phyloP scores from a whole-genome alignment of 306 rosid species.

The Ziziphus jujuba region DNA sequence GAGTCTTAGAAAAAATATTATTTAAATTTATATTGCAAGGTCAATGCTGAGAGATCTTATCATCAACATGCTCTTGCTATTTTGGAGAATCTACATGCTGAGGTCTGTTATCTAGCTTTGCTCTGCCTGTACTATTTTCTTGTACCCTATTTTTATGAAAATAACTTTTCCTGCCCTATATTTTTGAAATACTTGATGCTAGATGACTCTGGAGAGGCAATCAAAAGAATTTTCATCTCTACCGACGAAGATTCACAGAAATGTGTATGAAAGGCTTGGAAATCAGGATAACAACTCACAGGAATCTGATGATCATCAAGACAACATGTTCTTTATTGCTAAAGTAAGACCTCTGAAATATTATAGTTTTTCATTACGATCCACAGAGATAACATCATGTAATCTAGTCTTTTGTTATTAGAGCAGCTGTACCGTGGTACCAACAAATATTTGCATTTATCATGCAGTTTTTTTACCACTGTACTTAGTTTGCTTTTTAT shows the following conservation, averaged over 20 bases:
- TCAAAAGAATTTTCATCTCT: conserved; percentile 43
- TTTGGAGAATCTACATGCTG: conserved; percentile 69
- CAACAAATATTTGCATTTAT: not conserved
- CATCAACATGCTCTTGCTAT: conserved; percentile 71
- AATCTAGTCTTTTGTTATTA: not conserved
- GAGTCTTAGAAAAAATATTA: not conserved
- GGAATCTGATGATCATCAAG: conserved; percentile 35
- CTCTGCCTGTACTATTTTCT: conserved; percentile 17
- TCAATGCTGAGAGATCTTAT: conserved; percentile 77
- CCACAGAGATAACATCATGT: no score
- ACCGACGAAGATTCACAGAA: conserved; percentile 31
- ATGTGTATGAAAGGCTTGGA: conserved; percentile 36
- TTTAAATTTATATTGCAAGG: conserved; percentile 44
- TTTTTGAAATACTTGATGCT: conserved; percentile 12
- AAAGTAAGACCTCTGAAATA: no score
- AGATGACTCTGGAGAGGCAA: conserved; percentile 62
- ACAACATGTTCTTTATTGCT: conserved; percentile 53
- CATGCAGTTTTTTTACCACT: no score
- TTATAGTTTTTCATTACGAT: no score
- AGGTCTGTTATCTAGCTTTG: conserved; percentile 47
- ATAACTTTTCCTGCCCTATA: conserved; percentile 18
- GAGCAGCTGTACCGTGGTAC: conserved; percentile 1
- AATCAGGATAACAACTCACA: conserved; percentile 42
- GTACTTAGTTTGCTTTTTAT: not conserved
- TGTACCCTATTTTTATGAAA: conserved; percentile 12